Conservation (phyloP, 257 asterid genomes). For the Penstemon newberryi region DNA sequence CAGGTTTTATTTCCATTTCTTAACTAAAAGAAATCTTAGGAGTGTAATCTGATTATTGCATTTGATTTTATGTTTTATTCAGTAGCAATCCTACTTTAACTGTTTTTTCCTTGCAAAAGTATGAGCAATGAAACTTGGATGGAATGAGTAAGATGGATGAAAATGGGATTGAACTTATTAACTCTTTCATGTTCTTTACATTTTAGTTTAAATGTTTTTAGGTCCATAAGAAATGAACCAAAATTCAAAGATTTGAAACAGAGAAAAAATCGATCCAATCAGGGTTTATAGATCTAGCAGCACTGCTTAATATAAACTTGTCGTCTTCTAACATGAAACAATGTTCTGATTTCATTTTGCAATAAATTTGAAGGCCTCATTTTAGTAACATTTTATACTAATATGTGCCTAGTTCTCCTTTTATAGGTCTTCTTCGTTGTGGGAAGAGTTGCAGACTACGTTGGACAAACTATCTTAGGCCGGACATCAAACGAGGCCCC, state of each 20-base stretch:
- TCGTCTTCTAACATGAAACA: no score
- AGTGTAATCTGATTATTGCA: neutral
- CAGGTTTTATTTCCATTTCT: conserved; percentile 43
- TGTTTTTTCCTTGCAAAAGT: no score
- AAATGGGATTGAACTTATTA: neutral
- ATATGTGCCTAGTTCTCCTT: neutral
- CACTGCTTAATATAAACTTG: no score
- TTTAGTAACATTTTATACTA: no score
- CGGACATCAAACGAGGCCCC: conserved; percentile 91
- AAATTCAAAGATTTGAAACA: no score
- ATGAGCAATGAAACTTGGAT: no score
- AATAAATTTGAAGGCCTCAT: no score
- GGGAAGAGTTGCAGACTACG: conserved; percentile 94
- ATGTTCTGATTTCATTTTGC: no score
- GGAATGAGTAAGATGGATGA: neutral
- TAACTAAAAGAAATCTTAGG: neutral
- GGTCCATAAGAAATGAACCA: no score
- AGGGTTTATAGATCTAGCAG: no score
- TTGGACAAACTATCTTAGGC: conserved; percentile 93
- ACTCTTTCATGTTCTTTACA: neutral
- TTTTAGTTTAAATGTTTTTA: no score
- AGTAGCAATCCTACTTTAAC: neutral
- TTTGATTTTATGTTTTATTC: neutral
- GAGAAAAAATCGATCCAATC: no score
- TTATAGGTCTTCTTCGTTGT: conserved; percentile 82